phyloP scores from a whole-genome alignment of 2,329 filamentous ascomycete genomes.

The Trichoderma sp. region DNA sequence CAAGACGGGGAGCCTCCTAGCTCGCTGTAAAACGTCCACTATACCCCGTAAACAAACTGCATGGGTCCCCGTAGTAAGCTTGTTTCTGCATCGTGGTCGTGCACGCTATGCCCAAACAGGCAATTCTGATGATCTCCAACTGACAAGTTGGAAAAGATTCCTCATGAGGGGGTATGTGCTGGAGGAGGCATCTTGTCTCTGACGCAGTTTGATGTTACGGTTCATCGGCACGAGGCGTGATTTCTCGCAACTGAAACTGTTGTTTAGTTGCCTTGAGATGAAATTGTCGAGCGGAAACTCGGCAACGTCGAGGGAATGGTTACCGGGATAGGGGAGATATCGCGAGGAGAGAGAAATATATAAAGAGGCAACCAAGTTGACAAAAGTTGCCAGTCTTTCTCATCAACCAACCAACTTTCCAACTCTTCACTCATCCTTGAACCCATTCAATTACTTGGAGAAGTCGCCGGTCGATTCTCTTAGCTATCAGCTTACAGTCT shows the following conservation, averaged over 20 bases:
- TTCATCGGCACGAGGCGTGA: not conserved
- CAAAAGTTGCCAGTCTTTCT: not conserved
- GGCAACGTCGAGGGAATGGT: not conserved
- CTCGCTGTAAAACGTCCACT: not conserved
- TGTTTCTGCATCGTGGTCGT: not conserved
- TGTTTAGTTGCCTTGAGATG: not conserved
- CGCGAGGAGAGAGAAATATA: not conserved
- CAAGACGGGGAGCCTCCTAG: not conserved
- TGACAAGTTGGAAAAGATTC: conserved; percentile 2
- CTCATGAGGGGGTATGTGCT: conserved; percentile 7
- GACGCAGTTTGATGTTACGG: not conserved
- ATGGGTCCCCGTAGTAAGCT: not conserved
- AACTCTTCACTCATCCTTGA: not conserved
- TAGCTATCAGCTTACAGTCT: not conserved
- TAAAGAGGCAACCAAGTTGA: not conserved
- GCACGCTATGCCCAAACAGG: not conserved
- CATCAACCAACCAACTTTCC: not conserved
- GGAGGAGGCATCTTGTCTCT: not conserved
- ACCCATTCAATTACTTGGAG: not conserved
- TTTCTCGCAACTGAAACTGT: not conserved
- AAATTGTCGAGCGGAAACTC: not conserved
- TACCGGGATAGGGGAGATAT: not conserved
- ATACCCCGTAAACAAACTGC: not conserved
- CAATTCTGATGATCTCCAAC: conserved; percentile 18
- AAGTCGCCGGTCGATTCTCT: not conserved